Conservation (phyloP, 1,284 basidiomycete genomes). For the Porodaedalea pini region DNA sequence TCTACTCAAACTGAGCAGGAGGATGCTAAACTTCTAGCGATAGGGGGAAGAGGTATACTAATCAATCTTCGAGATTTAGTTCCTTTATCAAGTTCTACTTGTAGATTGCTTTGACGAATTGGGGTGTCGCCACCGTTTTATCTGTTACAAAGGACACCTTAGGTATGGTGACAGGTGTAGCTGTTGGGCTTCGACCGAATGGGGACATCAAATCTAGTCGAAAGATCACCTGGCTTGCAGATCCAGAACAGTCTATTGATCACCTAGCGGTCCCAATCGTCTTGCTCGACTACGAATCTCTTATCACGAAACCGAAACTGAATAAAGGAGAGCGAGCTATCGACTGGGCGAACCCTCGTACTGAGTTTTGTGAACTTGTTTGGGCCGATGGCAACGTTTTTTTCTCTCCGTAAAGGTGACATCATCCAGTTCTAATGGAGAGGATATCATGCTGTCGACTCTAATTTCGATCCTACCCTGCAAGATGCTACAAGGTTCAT, state of each 20-base stretch:
- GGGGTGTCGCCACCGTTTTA: conserved; percentile 94
- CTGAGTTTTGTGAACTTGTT: conserved; percentile 83
- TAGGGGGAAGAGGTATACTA: conserved; percentile 69
- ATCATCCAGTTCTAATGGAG: conserved; percentile 98
- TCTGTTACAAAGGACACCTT: conserved; percentile 59
- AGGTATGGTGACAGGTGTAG: conserved; percentile 66
- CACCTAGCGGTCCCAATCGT: conserved; percentile 64
- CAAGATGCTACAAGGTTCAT: conserved; percentile 67
- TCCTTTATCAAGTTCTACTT: background rate
- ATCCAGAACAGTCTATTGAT: conserved; percentile 52
- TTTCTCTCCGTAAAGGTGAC: conserved; percentile 72
- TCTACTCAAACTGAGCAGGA: conserved; percentile 96
- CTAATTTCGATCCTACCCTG: conserved; percentile 44
- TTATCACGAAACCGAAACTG: conserved; percentile 99
- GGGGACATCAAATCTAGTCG: conserved; percentile 98
- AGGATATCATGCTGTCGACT: conserved; percentile 91
- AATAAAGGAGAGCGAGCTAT: conserved; percentile 89
- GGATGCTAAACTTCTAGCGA: conserved; percentile 84
- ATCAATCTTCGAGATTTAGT: background rate
- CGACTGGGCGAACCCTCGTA: conserved; percentile 83
- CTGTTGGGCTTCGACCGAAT: conserved; percentile 84
- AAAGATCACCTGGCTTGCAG: conserved; percentile 90
- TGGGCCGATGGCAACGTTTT: conserved; percentile 79
- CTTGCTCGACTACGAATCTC: conserved; percentile 93
- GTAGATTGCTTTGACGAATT: conserved; percentile 96